Evolutionary conservation across 768 basidiomycete genomes (phyloP).

Genomic region (Rickenella mellea): DNA sequence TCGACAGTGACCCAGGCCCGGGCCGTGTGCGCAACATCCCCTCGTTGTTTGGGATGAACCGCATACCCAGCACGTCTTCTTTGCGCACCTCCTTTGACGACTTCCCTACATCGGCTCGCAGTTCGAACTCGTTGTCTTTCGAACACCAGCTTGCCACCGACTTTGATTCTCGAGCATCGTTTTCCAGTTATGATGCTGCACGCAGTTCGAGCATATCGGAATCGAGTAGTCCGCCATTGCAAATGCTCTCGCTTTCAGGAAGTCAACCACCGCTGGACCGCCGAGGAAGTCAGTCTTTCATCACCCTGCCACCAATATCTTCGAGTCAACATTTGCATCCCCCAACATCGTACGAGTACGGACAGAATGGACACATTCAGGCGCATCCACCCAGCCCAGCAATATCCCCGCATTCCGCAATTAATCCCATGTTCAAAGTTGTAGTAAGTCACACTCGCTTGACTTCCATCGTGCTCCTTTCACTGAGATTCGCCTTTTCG

Average conservation of each 20-base stretch:
- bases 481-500: conserved; percentile 27
- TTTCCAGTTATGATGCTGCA: conserved; percentile 34
- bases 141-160: conserved; percentile 71
- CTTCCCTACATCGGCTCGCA: conserved; percentile 61
- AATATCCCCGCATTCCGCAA: conserved; percentile 53
- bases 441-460: conserved; percentile 40
- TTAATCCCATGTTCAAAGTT: conserved; percentile 88
- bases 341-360: conserved; percentile 32
- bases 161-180: conserved; percentile 61
- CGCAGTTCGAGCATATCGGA: conserved; percentile 44
- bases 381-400: conserved; percentile 55
- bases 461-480: background rate
- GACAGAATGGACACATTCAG: conserved; percentile 31
- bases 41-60: conserved; percentile 55
- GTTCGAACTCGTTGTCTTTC: conserved; percentile 71
- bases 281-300: conserved; percentile 12
- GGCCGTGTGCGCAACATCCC: conserved; percentile 53
- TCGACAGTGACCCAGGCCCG: conserved; percentile 82
- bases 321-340: conserved; percentile 16
- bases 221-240: conserved; percentile 70
- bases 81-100: conserved; percentile 67
- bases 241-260: conserved; percentile 59
- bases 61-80: conserved; percentile 71
- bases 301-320: conserved; percentile 13
- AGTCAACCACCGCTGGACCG: conserved; percentile 4